Conservation (phyloP, 306 rosid genomes). For the Carpinus viminea region DNA sequence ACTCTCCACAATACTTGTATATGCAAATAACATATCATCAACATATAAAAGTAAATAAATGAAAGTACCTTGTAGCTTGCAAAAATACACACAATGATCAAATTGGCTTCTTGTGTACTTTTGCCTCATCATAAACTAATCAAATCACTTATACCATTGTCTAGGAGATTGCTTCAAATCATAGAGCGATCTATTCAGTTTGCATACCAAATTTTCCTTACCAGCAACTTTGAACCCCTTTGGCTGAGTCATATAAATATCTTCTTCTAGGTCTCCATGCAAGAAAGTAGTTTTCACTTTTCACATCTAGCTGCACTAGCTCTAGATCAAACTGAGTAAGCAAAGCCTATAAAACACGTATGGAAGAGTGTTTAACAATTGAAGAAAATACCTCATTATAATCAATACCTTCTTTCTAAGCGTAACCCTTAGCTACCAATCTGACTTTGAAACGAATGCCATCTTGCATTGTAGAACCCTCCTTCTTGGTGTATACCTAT, state of each 20-base stretch:
- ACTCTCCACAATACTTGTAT: not conserved
- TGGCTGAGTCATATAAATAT: not conserved
- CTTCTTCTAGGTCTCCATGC: not conserved
- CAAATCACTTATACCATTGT: not conserved
- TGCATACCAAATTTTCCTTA: not conserved
- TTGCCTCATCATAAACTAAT: too few relatives aligned
- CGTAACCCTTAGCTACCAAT: not conserved
- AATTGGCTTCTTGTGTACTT: too few relatives aligned
- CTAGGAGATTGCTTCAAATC: not conserved
- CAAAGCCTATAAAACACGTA: not conserved
- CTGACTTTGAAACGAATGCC: too few relatives aligned
- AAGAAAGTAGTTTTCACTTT: conserved; percentile 8
- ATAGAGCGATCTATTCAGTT: not conserved
- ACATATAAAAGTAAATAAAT: not conserved
- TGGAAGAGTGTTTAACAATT: not conserved
- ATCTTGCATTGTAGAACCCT: too few relatives aligned
- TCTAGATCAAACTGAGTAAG: not conserved
- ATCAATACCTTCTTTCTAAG: not conserved
- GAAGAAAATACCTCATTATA: not conserved
- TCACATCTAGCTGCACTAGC: not conserved
- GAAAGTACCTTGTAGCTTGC: too few relatives aligned
- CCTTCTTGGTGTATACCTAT: too few relatives aligned
- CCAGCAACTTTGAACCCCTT: not conserved
- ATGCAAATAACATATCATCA: not conserved
- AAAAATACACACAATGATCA: too few relatives aligned